Percentiles rank a stretch among this genome's conserved stretches.
These are phyloP conservation scores for Fusarium compactum DNA, from an alignment of 2,329 filamentous ascomycete species.

Conservation along the genomic window DNA sequence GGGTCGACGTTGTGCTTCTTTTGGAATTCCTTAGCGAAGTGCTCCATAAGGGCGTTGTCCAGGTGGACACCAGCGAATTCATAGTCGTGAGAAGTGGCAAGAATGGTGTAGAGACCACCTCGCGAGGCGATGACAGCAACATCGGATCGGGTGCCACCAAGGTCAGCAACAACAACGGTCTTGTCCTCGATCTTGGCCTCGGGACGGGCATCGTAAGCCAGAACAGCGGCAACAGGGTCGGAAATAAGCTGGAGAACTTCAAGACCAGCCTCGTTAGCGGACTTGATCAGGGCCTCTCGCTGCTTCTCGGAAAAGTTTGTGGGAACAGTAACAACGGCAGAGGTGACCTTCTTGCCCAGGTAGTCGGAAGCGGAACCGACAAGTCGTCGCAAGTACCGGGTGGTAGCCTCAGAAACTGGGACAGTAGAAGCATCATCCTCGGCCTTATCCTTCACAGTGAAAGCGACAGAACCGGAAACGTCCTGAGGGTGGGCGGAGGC, in stretches of 20 bases:
- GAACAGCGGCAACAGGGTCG: slow-evolving; percentile 88
- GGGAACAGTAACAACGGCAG: slow-evolving; percentile 93
- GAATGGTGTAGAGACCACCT: slow-evolving; percentile 94
- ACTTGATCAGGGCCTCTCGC: slow-evolving; percentile 80
- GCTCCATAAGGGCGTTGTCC: slow-evolving; percentile 91
- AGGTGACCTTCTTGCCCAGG: slow-evolving; percentile 91
- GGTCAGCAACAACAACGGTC: slow-evolving; percentile 88
- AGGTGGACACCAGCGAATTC: slow-evolving; percentile 88
- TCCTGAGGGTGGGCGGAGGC: slow-evolving; percentile 91
- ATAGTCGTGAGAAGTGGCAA: slow-evolving; percentile 95
- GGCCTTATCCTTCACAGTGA: slow-evolving; percentile 83
- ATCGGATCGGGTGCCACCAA: slow-evolving; percentile 93
- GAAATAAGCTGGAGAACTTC: slow-evolving; percentile 93
- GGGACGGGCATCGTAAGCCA: slow-evolving; percentile 90
- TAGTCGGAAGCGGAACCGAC: slow-evolving; percentile 88
- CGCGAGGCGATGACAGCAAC: slow-evolving; percentile 90
- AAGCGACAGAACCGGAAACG: slow-evolving; percentile 77
- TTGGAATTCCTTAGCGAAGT: slow-evolving; percentile 98
- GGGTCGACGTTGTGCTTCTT: slow-evolving; percentile 97
- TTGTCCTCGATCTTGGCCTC: slow-evolving; percentile 84
- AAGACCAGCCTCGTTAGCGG: slow-evolving; percentile 83
- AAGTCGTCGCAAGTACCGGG: slow-evolving; percentile 85
- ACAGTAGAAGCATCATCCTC: slow-evolving; percentile 75
- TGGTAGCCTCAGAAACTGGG: slow-evolving; percentile 82
- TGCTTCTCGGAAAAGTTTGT: slow-evolving; percentile 93